phyloP scores from a whole-genome alignment of 2,329 filamentous ascomycete species.

The Penicillium polonicum region DNA sequence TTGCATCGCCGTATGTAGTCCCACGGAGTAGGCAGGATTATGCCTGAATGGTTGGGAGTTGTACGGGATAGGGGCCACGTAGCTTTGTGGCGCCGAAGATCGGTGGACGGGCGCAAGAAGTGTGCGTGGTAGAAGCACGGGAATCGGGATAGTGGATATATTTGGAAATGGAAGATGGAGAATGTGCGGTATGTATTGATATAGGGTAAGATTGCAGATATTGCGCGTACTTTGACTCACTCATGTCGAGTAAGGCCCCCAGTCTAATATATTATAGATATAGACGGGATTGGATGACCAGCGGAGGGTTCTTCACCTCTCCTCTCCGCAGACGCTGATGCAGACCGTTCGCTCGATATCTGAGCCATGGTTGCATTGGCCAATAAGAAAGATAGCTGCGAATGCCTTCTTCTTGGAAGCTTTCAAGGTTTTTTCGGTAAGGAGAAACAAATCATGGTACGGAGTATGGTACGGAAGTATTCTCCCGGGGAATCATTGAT shows the following conservation, averaged over 20 bases:
- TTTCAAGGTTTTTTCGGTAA: not conserved
- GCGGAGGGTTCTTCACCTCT: not conserved
- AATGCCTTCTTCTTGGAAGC: not conserved
- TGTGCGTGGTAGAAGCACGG: not conserved
- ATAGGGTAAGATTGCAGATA: not conserved
- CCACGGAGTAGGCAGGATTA: not conserved
- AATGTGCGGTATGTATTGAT: not conserved
- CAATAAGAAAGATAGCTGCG: not conserved
- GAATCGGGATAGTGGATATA: not conserved
- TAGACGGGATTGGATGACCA: not conserved
- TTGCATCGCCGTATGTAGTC: not conserved
- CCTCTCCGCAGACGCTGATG: not conserved
- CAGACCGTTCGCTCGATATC: conserved; percentile 3
- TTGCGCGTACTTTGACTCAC: no score
- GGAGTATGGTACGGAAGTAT: conserved; percentile 5
- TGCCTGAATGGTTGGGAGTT: no score
- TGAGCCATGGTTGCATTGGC: conserved; percentile 8
- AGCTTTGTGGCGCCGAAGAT: not conserved
- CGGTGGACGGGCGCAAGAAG: not conserved
- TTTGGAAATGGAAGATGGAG: not conserved
- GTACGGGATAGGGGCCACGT: not conserved
- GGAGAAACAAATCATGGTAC: not conserved
- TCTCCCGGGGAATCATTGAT: conserved; percentile 7
- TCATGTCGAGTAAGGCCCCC: not conserved
- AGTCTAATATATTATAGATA: not conserved